Base-by-base conservation (phyloP, 176 grass and related monocot genomes). In the Carex myosuroides region DNA sequence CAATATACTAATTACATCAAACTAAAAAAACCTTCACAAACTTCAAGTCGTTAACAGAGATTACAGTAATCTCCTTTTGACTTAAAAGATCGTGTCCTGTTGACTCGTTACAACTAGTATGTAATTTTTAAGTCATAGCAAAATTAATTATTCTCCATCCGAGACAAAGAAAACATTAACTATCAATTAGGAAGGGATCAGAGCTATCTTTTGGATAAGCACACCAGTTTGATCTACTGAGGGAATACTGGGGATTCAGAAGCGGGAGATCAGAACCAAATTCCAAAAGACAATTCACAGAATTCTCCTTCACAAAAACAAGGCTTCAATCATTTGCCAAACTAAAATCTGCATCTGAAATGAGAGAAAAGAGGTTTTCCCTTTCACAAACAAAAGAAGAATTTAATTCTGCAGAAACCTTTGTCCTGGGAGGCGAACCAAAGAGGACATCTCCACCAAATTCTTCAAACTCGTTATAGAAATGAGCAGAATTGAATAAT, bases 371-470 rank as follows among this genome's bases (percentile, higher is more conserved):
- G 20, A 37, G 21, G 10, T 68, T 83, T 20, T 53, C 37, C 80
- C 42, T 83, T 83, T 83, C 80, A 83, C 41, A 83, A 33, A 48
- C 20, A 54, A 26, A 59, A 83, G 80, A 54, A 83, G 60, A 26
- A 44, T 67, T 52, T 6, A 3, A 68, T 83, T 66, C 61, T 44
- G 20, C 80, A 82, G 59, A 14, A 50, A 24, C 22, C 33, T 14
- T 29, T 66, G 65, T 65, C 80, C 80, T 82, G 33, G 35, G 60
- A 82, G 61, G 41, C 3, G 80, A 82, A 64, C 24, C 63, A 52
- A 64, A 67, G 37, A 82, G 53, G 14, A 53, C 20, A 67, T 82
- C 59, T 82, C 80, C 61, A 67, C 61, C 61, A 82, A 53, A 29
- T 64, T 67, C 63, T 65, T 82, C 37, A 67, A 61, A n/a, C 41